Conservation (phyloP, 192 early-diverging fungal species). For the Globomyces pollinis-pini region DNA sequence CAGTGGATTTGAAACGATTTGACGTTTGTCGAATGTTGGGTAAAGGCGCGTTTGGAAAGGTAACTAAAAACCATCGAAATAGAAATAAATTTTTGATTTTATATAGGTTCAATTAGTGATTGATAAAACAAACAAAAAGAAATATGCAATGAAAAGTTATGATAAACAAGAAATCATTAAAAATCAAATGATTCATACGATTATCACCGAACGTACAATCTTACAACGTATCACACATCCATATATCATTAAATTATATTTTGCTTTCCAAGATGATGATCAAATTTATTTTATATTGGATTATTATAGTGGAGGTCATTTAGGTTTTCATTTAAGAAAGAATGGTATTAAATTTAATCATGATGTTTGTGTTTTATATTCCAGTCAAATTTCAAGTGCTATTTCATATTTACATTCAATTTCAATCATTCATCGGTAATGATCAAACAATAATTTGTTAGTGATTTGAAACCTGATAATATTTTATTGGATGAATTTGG, state of each 20-base stretch:
- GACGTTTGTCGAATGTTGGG: too few relatives aligned
- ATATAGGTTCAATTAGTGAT: constrained; percentile 39
- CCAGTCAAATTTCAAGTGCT: constrained; percentile 69
- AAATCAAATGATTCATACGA: constrained; percentile 75
- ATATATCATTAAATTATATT: constrained; percentile 62
- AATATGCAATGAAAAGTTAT: constrained; percentile 94
- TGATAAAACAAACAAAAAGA: constrained; percentile 44
- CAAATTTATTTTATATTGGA: constrained; percentile 56
- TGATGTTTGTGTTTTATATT: constrained; percentile 48
- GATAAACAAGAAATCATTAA: constrained; percentile 83
- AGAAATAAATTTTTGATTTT: too few relatives aligned
- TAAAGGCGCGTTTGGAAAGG: constrained; percentile 92
- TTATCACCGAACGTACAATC: constrained; percentile 80
- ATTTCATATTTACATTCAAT: constrained; percentile 65
- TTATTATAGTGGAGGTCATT: constrained; percentile 48
- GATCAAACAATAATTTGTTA: constrained; percentile 25
- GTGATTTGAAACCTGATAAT: constrained; percentile 16
- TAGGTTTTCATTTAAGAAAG: constrained; percentile 40
- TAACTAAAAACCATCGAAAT: too few relatives aligned
- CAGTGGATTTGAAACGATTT: too few relatives aligned
- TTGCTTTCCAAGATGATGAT: constrained; percentile 55
- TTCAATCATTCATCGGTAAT: constrained; percentile 72
- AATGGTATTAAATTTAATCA: constrained; percentile 15
- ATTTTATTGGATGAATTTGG: constrained; percentile 6
- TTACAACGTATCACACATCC: constrained; percentile 81